Base-by-base conservation (phyloP, 352 stramenopile genomes). In the Phytophthora boehmeriae region DNA sequence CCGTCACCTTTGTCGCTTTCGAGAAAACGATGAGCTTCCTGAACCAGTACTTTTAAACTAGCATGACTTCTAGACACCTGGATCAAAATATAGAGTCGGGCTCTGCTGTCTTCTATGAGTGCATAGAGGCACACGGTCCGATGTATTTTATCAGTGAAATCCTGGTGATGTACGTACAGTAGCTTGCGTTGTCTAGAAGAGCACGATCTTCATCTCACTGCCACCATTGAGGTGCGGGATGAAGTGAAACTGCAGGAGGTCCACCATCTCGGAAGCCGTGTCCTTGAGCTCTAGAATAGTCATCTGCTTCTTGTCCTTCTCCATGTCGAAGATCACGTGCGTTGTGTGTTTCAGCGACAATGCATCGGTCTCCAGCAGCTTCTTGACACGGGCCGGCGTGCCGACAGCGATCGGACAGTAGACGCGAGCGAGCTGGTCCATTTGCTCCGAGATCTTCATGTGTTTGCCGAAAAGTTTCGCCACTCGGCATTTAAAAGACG, bases 381-480 rank as follows among this genome's bases (percentile, higher is more conserved):
- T 89, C 68, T 90, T 93, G 30, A 93, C 72, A 22, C 87, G 87
- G 3, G 71, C 83, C 0, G 87, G 83, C 5, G 87, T 96, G 22
- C 87, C 87, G 20, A 96, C 83, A 10, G 87, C 80, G 47, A 96
- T 93, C 20, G 87, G 85, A 20, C 90, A 63, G 62, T 84, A 96
- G 11, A 68, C 79, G 34, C 73, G 68, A 25, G 76, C 68, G 8
- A 98, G 80, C 59, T 93, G 78, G 36, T 93, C 83, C 0, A 81
- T 80, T 69, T 98, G 96, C 56, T 97, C 85, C 36, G 93, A 73
- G 8, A 92, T 75, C 50, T 93, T 97, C 63, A 97, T 85, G 69
- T 98, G 93, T 63, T 98, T 98, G 44, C 80, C 89, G 75, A 98
- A 98, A n/a, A 98, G 80, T 71, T 98, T 98, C 39, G 90, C 94